Base-by-base conservation (phyloP, 129 eudicot species). In the Tagetes erecta region DNA sequence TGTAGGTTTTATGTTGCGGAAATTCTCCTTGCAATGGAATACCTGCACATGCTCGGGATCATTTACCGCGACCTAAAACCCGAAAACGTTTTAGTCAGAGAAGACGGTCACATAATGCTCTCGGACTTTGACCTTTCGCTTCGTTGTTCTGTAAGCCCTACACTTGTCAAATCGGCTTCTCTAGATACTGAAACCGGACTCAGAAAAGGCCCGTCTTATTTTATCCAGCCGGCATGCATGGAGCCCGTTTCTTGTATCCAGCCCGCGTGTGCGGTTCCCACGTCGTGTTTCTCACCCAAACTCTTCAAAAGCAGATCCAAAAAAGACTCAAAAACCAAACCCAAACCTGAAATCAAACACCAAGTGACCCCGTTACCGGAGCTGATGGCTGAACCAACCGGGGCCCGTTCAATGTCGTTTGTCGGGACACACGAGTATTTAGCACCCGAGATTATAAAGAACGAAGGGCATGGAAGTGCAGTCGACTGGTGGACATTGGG, bases 401-500 rank as follows among this genome's bases (percentile, higher is more conserved):
- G 80, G 40, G 98, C 96, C 8, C 88, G 98, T 6, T 93, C 96
- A 0, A 93, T 93, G 98, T 93, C 96, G 5, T 90, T 90, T 78
- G 96, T 93, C 3, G 96, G 96, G 73, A 92, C 97, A 73, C 97
- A 91, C 50, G 97, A 92, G 80, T 91, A 91, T 71, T 70, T 91
- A 69, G 97, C 97, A 0, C 97, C 97, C 7, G 97, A 91, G 74
- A 91, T 91, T 45, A 92, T 92, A 75, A 92, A 89, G 64, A 91
- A 91, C 10, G 98, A 92, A 84, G 98, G 98, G 44, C 98, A 92
- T 39, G 98, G 98, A 0, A 92, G 98, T 58, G 96, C 98, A 0
- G 98, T 92, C 35, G 98, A 92, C 62, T 92, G 98, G 98, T 92
- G 98, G 98, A 89, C 98, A 0, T 79, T 89, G 0, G 98, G 98